Percentiles rank a stretch among this genome's conserved stretches.
Conservation (phyloP, 106 monocot species). For the Dactylorhiza incarnata region DNA sequence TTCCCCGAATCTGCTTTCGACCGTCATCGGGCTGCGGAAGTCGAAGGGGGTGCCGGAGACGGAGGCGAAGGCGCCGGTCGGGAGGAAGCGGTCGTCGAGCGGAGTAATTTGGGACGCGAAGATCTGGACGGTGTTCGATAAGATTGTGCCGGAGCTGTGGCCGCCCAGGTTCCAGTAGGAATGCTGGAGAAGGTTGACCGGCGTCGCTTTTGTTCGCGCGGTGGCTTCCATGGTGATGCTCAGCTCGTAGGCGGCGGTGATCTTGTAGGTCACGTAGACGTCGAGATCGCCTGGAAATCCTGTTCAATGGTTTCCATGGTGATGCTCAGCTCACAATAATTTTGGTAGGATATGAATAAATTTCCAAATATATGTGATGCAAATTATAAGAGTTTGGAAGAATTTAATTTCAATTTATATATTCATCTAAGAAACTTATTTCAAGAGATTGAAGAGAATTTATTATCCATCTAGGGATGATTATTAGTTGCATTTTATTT, state of each 20-base stretch:
- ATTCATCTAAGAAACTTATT: too few relatives aligned
- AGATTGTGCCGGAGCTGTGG: conserved; percentile 31
- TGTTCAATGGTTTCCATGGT: conserved; percentile 5
- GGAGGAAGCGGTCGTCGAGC: conserved; percentile 23
- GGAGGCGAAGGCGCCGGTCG: conserved; percentile 26
- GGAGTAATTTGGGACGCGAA: conserved; percentile 41
- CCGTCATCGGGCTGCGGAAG: conserved; percentile 20
- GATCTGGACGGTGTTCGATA: conserved; percentile 42
- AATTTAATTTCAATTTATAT: too few relatives aligned
- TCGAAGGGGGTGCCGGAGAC: conserved; percentile 40
- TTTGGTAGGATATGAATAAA: too few relatives aligned
- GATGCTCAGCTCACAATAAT: too few relatives aligned
- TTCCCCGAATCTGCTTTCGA: conserved; percentile 29
- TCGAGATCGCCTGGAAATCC: conserved; percentile 79
- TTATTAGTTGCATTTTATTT: too few relatives aligned
- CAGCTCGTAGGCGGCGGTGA: conserved; percentile 37
- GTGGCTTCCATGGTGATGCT: conserved; percentile 45
- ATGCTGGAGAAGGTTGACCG: conserved; percentile 50
- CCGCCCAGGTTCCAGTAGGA: conserved; percentile 58
- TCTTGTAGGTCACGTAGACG: conserved; percentile 71
- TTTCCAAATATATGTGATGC: too few relatives aligned
- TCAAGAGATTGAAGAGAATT: too few relatives aligned
- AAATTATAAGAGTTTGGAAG: too few relatives aligned
- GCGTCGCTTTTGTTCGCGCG: conserved; percentile 33
- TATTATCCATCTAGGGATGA: too few relatives aligned